phyloP scores from a whole-genome alignment of 805 yeast species.

The Alloascoidea africana region DNA sequence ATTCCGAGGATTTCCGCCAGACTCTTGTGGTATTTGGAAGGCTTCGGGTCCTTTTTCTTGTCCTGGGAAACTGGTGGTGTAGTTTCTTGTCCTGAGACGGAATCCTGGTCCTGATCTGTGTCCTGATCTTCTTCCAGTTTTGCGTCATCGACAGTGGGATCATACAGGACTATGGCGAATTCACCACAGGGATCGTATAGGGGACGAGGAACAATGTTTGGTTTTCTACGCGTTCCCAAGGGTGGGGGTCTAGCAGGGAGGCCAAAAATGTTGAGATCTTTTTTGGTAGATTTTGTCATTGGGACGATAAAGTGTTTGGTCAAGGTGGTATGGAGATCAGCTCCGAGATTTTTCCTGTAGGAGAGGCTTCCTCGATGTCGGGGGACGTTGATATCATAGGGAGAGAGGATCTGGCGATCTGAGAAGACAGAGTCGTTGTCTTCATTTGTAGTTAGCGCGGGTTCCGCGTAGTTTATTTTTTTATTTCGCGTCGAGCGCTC shows the following conservation, averaged over 20 bases:
- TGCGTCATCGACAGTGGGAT: constrained; percentile 72
- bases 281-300: not conserved
- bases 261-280: not conserved
- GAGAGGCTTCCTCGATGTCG: not conserved
- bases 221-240: constrained; percentile 63
- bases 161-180: constrained; percentile 86
- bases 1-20: constrained; percentile 75
- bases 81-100: constrained; percentile 12
- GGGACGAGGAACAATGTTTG: constrained; percentile 67
- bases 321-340: not conserved
- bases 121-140: constrained; percentile 13
- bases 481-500: not conserved
- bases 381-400: not conserved
- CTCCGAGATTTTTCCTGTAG: not conserved
- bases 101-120: constrained; percentile 16
- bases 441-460: too few species aligned
- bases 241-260: constrained; percentile 46
- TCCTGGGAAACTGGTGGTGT: not conserved
- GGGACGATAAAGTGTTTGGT: not conserved
- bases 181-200: constrained; percentile 92
- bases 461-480: not conserved
- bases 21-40: constrained; percentile 40
- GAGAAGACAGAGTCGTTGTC: too few species aligned
- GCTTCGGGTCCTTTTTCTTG: constrained; percentile 10
- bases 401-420: too few species aligned